Evolutionary conservation across 202 grass and related monocot genomes (phyloP).

Genomic region (Saccharum hybrid): DNA sequence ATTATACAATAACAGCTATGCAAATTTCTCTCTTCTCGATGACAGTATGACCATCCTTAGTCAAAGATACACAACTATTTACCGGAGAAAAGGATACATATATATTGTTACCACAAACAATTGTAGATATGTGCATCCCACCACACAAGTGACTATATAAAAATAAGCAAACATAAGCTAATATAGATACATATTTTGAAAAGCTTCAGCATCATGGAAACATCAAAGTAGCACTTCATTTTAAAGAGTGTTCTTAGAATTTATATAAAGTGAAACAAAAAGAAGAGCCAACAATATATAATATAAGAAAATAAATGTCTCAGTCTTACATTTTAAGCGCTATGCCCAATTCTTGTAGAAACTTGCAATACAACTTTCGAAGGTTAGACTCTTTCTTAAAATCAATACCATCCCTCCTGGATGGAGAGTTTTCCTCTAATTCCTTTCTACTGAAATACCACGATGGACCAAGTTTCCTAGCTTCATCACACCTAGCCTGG

Average conservation of each 20-base stretch:
- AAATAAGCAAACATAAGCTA: constrained; percentile 25
- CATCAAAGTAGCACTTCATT: constrained; percentile 11
- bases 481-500: constrained; percentile 54
- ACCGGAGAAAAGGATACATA: neutral
- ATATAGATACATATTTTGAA: constrained; percentile 14
- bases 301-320: constrained; percentile 5
- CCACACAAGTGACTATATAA: neutral
- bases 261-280: neutral
- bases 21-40: neutral
- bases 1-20: constrained; percentile 1
- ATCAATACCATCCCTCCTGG: constrained; percentile 91
- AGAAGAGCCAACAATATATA: neutral
- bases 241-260: constrained; percentile 19
- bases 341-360: constrained; percentile 96
- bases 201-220: neutral
- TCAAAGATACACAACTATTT: neutral
- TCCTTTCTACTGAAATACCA: constrained; percentile 96
- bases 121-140: neutral
- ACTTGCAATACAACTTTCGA: constrained; percentile 87
- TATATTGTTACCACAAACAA: neutral
- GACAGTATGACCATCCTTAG: neutral
- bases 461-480: constrained; percentile 61
- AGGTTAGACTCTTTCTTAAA: constrained; percentile 86
- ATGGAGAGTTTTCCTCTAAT: constrained; percentile 94
- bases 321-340: constrained; percentile 95